A percentile compares a stretch with the other conserved stretches of the same genome.
These are phyloP conservation scores for Cenchrus purpureus DNA, from an alignment of 176 grass and related monocot genomes.

Conservation along the genomic window DNA sequence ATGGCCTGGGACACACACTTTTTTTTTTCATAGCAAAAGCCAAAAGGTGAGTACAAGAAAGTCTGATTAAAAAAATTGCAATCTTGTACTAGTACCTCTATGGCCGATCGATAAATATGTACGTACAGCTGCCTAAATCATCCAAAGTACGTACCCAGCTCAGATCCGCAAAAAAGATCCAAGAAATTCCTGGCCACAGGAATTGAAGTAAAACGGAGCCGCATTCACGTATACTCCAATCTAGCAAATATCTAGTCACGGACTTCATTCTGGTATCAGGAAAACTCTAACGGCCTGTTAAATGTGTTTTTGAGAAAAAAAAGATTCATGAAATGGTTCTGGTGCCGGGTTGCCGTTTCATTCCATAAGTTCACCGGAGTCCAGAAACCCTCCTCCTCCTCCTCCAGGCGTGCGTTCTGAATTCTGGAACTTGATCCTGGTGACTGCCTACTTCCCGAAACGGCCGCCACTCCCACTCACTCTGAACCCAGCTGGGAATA, in stretches of 20 bases:
- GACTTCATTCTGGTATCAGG: background rate
- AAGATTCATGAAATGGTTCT: too few relatives aligned
- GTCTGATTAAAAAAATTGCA: too few relatives aligned
- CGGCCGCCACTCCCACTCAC: background rate
- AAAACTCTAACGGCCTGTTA: too few relatives aligned
- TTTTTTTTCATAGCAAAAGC: background rate
- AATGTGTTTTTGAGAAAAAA: too few relatives aligned
- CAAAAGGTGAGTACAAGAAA: background rate
- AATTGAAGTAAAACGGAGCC: background rate
- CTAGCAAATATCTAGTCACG: background rate
- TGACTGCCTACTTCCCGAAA: background rate
- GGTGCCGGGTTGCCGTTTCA: background rate
- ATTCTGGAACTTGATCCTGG: background rate
- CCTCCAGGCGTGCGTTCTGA: background rate
- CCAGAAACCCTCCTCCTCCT: too few relatives aligned
- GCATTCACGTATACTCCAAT: background rate
- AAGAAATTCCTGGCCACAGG: background rate
- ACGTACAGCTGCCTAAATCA: too few relatives aligned
- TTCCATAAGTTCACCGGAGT: background rate
- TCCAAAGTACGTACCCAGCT: background rate
- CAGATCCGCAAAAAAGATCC: background rate
- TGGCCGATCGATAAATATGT: background rate
- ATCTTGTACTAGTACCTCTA: background rate
- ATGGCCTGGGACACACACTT: background rate
- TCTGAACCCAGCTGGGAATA: background rate